phyloP scores from a whole-genome alignment of 129 eudicot genomes.

The Tagetes erecta region DNA sequence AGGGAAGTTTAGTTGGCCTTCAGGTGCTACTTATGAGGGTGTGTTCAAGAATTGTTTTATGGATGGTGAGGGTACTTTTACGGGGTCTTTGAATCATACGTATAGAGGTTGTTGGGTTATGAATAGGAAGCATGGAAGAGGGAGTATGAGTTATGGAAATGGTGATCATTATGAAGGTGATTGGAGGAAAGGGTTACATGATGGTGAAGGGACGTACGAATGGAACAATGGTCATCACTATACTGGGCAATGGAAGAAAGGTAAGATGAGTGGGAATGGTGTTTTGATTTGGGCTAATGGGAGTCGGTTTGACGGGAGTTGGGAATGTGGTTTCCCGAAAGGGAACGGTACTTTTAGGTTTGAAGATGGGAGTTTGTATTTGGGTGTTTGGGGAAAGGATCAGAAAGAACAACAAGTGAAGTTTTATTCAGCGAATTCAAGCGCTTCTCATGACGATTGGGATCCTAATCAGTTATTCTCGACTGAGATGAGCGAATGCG shows the following conservation, averaged over 20 bases:
- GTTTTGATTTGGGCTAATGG: slow-evolving; percentile 74
- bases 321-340: slow-evolving; percentile 76
- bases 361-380: slow-evolving; percentile 74
- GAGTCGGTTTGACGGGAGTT: slow-evolving; percentile 72
- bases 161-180: slow-evolving; percentile 85
- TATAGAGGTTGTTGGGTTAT: slow-evolving; percentile 71
- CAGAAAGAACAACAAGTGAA: slow-evolving; percentile 51
- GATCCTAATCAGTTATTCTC: slow-evolving; percentile 59
- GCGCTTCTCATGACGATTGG: slow-evolving; percentile 51
- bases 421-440: slow-evolving; percentile 43
- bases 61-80: slow-evolving; percentile 84
- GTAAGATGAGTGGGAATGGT: slow-evolving; percentile 73
- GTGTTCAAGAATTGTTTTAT: slow-evolving; percentile 69
- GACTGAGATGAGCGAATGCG: slow-evolving; percentile 44
- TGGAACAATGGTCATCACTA: slow-evolving; percentile 79
- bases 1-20: slow-evolving; percentile 88
- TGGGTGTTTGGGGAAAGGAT: slow-evolving; percentile 66
- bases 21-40: slow-evolving; percentile 88
- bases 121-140: slow-evolving; percentile 78
- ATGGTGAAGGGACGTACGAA: slow-evolving; percentile 73
- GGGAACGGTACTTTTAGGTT: slow-evolving; percentile 67
- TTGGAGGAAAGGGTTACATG: slow-evolving; percentile 67
- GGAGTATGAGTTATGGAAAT: slow-evolving; percentile 48
- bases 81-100: slow-evolving; percentile 51
- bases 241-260: slow-evolving; percentile 78